Conservation (phyloP, 768 basidiomycete species). For the Suillus subalutaceus region DNA sequence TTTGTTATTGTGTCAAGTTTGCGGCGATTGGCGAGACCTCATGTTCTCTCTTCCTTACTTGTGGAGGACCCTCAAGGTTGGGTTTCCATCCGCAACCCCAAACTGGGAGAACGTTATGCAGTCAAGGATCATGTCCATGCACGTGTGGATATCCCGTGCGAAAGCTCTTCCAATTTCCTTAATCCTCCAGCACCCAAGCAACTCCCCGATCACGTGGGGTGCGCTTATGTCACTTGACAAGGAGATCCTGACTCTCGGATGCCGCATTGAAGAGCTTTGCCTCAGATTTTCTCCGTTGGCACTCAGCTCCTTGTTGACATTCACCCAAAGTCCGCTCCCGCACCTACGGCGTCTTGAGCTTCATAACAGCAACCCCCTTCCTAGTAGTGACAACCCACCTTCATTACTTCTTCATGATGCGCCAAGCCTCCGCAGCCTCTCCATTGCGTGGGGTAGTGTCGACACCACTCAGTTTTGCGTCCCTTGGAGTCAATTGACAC, state of each 20-base stretch:
- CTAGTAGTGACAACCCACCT: constrained; percentile 28
- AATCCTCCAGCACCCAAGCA: constrained; percentile 25
- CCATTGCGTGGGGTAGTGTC: constrained; percentile 30
- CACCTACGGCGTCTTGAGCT: constrained; percentile 28
- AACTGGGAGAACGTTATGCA: constrained; percentile 31
- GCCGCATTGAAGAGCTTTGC: constrained; percentile 22
- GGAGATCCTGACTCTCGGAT: constrained; percentile 29
- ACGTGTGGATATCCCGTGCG: constrained; percentile 33
- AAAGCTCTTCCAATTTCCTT: constrained; percentile 33
- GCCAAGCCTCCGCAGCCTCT: constrained; percentile 30
- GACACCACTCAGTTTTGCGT: constrained; percentile 30
- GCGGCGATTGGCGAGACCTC: constrained; percentile 34
- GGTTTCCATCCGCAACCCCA: constrained; percentile 21
- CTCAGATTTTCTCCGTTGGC: constrained; percentile 28
- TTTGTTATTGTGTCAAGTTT: constrained; percentile 32
- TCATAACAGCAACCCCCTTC: constrained; percentile 28
- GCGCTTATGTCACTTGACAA: constrained; percentile 34
- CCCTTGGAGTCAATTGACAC: constrained; percentile 32
- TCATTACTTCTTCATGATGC: constrained; percentile 27
- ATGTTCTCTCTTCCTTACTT: constrained; percentile 30
- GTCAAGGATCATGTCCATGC: constrained; percentile 29
- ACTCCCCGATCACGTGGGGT: constrained; percentile 24
- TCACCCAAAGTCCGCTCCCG: constrained; percentile 29
- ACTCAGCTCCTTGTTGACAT: constrained; percentile 29
- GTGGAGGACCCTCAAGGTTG: constrained; percentile 28